Evolutionary conservation across 352 stramenopile species (phyloP), one percentile per base, ranked within the genome.

Genomic region (Phytopythium chamaehyphon): DNA sequence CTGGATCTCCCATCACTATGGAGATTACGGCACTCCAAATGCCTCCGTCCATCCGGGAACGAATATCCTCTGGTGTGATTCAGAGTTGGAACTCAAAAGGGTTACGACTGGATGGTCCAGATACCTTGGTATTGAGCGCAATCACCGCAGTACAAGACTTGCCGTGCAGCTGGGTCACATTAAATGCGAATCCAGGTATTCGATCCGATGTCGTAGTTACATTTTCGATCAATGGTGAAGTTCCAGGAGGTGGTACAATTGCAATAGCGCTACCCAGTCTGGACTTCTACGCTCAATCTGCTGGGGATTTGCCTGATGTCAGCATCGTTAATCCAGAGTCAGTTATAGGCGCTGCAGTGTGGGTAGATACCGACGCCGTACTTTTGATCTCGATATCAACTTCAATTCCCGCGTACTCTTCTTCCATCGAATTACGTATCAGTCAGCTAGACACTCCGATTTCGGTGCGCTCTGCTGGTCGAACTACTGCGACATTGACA

Each of bases 111-210:
- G 75, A 88, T 14, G 55, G 55, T 0, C 44, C 59, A 19, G 83
- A 64, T 46, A 10, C 35, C 10, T 26, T 84, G 1, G 59, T 48
- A 9, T 54, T 88, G 2, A 51, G 46, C 9, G 63, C 60, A 24
- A 56, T 86, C 10, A 74, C 65, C 10, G 64, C 77, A 12, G 63
- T 83, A 2, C 60, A 63, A 9, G 54, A 37, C 23, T 54, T 88
- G 8, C 33, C 58, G 0, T 72, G 64, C 14, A 40, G 37, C 4
- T 86, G 73, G 73, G 40, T 35, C 12, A 84, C 73, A 0, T 47
- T 56, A n/a, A 75, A 26, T 11, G 61, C 77, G 6, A 60, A 66
- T 54, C 75, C 75, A 43, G 75, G 75, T 2, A 66, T 86, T 36
- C 72, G 53, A 2, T 86, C 75, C 1, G 63, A 70, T 38, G 59